These are phyloP conservation scores for Entomortierella lignicola DNA, from an alignment of 192 early-diverging fungal genomes.

Conservation along the genomic window DNA sequence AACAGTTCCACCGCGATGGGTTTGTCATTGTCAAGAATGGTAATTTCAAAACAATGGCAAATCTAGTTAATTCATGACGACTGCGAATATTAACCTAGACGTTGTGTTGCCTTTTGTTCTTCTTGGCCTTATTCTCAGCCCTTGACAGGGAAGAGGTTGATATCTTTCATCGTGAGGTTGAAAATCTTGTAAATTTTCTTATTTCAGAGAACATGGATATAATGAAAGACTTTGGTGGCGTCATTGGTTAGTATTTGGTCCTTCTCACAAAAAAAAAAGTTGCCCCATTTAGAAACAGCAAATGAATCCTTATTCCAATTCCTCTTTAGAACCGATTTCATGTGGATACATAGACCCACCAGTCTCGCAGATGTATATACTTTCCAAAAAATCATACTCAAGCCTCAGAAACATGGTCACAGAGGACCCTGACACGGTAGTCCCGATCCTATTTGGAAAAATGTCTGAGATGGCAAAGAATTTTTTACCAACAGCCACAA, in stretches of 20 bases:
- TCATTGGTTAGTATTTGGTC: constrained; percentile 24
- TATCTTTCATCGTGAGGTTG: constrained; percentile 30
- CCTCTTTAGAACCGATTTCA: constrained; percentile 25
- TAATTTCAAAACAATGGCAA: constrained; percentile 1
- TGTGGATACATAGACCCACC: constrained; percentile 49
- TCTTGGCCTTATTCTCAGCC: neutral
- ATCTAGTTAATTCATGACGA: neutral
- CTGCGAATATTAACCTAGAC: neutral
- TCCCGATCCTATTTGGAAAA: constrained; percentile 26
- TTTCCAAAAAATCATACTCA: constrained; percentile 37
- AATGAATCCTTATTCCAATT: neutral
- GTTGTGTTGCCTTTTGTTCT: neutral
- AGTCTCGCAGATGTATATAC: constrained; percentile 38
- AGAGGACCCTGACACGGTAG: constrained; percentile 33
- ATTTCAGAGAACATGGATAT: constrained; percentile 38
- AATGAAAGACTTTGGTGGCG: constrained; percentile 36
- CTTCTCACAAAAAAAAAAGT: too few species aligned
- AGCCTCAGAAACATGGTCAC: constrained; percentile 36
- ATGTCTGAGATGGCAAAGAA: constrained; percentile 15
- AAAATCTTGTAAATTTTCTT: constrained; percentile 38
- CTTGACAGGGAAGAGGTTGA: constrained; percentile 7
- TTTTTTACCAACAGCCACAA: constrained; percentile 15
- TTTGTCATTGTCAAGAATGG: constrained; percentile 34
- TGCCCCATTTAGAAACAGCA: too few species aligned
- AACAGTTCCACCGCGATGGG: constrained; percentile 41